phyloP scores from a whole-genome alignment of 1,139 yeast species.

The Debaryomyces coudertii region DNA sequence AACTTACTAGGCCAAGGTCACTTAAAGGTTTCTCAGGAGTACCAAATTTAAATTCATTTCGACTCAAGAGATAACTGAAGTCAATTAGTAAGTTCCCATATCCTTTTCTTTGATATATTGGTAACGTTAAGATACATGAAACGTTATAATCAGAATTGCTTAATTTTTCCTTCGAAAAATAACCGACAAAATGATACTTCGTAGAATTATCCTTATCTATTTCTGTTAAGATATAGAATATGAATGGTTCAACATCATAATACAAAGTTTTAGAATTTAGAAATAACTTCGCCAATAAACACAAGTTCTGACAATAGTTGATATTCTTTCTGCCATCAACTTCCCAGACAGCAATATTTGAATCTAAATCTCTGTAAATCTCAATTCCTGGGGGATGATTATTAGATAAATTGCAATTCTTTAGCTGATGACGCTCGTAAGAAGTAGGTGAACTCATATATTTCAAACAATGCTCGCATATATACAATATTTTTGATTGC shows the following conservation, averaged over 20 bases:
- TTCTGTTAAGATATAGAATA: slow-evolving; percentile 83
- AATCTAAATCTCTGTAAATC: slow-evolving; percentile 65
- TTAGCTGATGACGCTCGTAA: slow-evolving; percentile 68
- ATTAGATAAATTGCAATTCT: slow-evolving; percentile 58
- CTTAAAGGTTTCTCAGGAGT: slow-evolving; percentile 96
- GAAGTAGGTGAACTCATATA: slow-evolving; percentile 76
- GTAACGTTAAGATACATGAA: slow-evolving; percentile 87
- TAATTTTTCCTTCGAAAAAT: slow-evolving; percentile 87
- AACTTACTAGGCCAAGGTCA: slow-evolving; percentile 82
- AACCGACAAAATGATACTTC: slow-evolving; percentile 84
- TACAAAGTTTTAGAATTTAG: slow-evolving; percentile 88
- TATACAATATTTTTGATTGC: slow-evolving; percentile 59
- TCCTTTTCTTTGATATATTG: slow-evolving; percentile 85
- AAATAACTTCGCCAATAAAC: slow-evolving; percentile 85
- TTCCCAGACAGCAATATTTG: slow-evolving; percentile 75
- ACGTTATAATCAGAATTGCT: slow-evolving; percentile 78
- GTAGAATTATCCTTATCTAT: slow-evolving; percentile 50
- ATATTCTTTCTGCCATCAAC: slow-evolving; percentile 88
- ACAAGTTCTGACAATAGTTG: slow-evolving; percentile 83
- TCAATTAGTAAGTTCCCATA: slow-evolving; percentile 88
- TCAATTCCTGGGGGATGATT: slow-evolving; percentile 90
- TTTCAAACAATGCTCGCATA: slow-evolving; percentile 86
- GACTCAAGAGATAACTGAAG: slow-evolving; percentile 78
- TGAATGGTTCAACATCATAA: slow-evolving; percentile 93
- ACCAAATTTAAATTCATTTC: slow-evolving; percentile 77